Evolutionary conservation across 768 basidiomycete species (phyloP).

Genomic region (Amylocystis lapponica): DNA sequence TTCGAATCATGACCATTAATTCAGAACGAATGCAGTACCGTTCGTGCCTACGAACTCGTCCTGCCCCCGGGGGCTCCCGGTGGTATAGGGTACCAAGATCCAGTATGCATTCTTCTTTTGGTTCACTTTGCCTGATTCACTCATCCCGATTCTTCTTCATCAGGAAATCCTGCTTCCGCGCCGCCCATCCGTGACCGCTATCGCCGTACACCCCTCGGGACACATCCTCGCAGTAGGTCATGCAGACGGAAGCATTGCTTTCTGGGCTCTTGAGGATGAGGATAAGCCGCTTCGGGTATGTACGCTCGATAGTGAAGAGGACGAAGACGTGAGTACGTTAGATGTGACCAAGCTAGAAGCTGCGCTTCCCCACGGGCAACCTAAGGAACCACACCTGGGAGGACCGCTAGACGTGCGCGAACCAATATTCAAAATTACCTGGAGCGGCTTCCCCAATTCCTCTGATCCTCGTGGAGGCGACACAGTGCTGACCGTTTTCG

Average conservation of each 20-base stretch:
- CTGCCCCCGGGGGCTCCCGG: constrained; percentile 81
- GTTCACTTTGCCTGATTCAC: background rate
- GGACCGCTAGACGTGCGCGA: constrained; percentile 37
- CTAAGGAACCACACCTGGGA: constrained; percentile 4
- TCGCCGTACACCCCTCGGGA: constrained; percentile 69
- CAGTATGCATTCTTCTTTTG: constrained; percentile 33
- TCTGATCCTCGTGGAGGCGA: constrained; percentile 62
- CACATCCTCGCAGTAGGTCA: constrained; percentile 79
- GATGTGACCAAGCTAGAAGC: constrained; percentile 43
- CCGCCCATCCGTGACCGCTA: constrained; percentile 58
- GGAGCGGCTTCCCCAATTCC: constrained; percentile 73
- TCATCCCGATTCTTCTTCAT: background rate
- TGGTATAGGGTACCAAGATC: constrained; percentile 54
- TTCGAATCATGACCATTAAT: no score
- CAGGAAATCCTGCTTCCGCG: constrained; percentile 71
- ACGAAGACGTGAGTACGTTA: constrained; percentile 49
- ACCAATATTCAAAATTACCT: constrained; percentile 82
- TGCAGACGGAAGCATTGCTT: constrained; percentile 75
- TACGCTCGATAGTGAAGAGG: constrained; percentile 50
- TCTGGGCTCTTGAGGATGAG: constrained; percentile 79
- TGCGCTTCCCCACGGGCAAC: constrained; percentile 19
- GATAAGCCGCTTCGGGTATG: constrained; percentile 70
- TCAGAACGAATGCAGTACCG: constrained; percentile 43
- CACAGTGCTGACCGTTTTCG: constrained; percentile 69
- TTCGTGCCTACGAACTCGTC: constrained; percentile 62